Conservation (phyloP, 2,329 filamentous ascomycete species). For the Diplodia seriata region DNA sequence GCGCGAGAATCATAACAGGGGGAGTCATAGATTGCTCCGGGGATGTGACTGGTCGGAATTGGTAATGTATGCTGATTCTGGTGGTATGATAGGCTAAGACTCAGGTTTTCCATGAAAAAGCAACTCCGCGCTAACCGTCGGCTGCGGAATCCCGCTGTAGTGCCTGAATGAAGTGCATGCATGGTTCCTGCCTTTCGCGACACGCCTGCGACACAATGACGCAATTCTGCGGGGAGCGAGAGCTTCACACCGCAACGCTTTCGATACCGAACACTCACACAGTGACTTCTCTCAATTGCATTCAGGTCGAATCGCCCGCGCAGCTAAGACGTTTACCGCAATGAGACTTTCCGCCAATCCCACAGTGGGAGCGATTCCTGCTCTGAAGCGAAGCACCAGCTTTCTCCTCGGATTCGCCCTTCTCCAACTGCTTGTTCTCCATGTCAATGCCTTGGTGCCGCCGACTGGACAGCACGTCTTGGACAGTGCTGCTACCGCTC, state of each 20-base stretch:
- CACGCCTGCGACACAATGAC: conserved; percentile 24
- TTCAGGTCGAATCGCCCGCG: background rate
- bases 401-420: conserved; percentile 29
- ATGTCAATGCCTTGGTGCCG: conserved; percentile 34
- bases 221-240: conserved; percentile 19
- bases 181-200: conserved; percentile 22
- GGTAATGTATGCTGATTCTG: too few relatives aligned
- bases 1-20: too few relatives aligned
- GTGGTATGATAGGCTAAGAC: too few relatives aligned
- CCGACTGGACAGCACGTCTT: conserved; percentile 44
- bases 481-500: conserved; percentile 26
- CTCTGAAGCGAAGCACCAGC: background rate
- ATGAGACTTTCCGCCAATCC: background rate
- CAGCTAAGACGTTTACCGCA: background rate
- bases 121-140: too few relatives aligned
- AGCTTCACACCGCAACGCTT: conserved; percentile 2
- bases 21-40: too few relatives aligned
- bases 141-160: too few relatives aligned
- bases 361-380: background rate
- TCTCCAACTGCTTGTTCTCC: conserved; percentile 37
- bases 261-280: background rate
- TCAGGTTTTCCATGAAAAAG: too few relatives aligned
- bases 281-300: background rate
- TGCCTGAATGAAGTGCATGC: too few relatives aligned
- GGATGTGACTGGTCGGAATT: too few relatives aligned